A percentile compares a stretch with the other conserved stretches of the same genome.
Conservation (phyloP, 768 basidiomycete genomes). For the Boletus edulis region DNA sequence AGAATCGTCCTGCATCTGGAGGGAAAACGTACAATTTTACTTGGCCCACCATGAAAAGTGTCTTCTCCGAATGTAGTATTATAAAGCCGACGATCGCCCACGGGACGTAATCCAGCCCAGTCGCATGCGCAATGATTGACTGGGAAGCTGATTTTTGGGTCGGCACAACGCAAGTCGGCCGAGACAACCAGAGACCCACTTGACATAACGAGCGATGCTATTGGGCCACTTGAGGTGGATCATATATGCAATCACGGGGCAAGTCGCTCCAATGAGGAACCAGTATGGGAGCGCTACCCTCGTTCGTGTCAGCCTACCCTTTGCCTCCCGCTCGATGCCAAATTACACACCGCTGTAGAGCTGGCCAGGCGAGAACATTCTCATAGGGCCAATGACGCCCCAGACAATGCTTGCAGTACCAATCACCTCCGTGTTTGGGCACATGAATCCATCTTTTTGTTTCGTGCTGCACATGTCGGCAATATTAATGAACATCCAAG, state of each 20-base stretch:
- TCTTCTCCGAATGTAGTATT: conserved; percentile 55
- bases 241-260: conserved; percentile 55
- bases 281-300: conserved; percentile 52
- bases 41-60: conserved; percentile 73
- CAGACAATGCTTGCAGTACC: conserved; percentile 78
- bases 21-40: conserved; percentile 34
- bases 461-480: no score
- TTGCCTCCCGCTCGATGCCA: not conserved
- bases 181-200: conserved; percentile 38
- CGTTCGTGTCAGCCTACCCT: not conserved
- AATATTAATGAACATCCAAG: no score
- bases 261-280: conserved; percentile 73
- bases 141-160: conserved; percentile 34
- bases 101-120: conserved; percentile 60
- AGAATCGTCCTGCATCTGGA: no score
- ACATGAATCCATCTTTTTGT: conserved; percentile 50
- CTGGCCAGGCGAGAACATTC: conserved; percentile 67
- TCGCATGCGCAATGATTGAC: conserved; percentile 60
- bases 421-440: conserved; percentile 61
- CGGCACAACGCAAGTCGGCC: not conserved
- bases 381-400: conserved; percentile 77
- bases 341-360: conserved; percentile 47
- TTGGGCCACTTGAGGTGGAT: conserved; percentile 61
- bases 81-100: conserved; percentile 66
- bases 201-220: conserved; percentile 58